Percentiles rank a stretch among this genome's conserved stretches.
Evolutionary conservation across 371 early-diverging fungal species (phyloP).

Genomic region (Mucor mucedo): DNA sequence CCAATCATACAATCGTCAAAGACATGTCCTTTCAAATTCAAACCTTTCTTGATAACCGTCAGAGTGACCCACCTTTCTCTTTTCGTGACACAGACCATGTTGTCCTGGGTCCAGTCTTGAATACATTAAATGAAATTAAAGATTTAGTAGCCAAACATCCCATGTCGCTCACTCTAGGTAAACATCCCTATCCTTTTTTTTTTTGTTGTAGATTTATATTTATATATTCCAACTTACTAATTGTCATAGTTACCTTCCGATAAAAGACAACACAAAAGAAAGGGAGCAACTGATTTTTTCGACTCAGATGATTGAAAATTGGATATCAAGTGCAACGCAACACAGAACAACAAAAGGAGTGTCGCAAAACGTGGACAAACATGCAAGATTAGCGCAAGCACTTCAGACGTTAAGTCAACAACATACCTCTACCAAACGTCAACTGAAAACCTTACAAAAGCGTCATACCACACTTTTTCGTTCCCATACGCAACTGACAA

Average conservation of each 20-base stretch:
- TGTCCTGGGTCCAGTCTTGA: constrained; percentile 2
- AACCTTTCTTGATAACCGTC: background rate
- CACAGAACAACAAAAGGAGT: constrained; percentile 22
- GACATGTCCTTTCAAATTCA: constrained; percentile 3
- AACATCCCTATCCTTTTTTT: background rate
- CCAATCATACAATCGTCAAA: constrained; percentile 3
- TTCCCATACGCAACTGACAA: background rate
- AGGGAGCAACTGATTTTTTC: constrained; percentile 5
- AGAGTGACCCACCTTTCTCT: constrained; percentile 3
- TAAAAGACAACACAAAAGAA: too few relatives aligned
- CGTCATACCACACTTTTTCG: background rate
- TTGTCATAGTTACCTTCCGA: too few relatives aligned
- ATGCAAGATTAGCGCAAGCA: background rate
- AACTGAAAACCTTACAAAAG: background rate
- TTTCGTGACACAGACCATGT: constrained; percentile 6
- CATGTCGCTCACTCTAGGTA: background rate
- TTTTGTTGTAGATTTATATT: too few relatives aligned
- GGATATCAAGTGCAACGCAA: constrained; percentile 19
- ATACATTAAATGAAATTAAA: constrained; percentile 12
- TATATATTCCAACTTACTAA: background rate
- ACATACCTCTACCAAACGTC: background rate
- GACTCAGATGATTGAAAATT: constrained; percentile 23
- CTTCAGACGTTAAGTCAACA: background rate
- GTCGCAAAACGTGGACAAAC: constrained; percentile 15
- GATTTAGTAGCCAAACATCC: background rate